Evolutionary conservation across 2,329 filamentous ascomycete species (phyloP), one percentile per base, ranked within the genome.

Genomic region (Fusarium algeriense): DNA sequence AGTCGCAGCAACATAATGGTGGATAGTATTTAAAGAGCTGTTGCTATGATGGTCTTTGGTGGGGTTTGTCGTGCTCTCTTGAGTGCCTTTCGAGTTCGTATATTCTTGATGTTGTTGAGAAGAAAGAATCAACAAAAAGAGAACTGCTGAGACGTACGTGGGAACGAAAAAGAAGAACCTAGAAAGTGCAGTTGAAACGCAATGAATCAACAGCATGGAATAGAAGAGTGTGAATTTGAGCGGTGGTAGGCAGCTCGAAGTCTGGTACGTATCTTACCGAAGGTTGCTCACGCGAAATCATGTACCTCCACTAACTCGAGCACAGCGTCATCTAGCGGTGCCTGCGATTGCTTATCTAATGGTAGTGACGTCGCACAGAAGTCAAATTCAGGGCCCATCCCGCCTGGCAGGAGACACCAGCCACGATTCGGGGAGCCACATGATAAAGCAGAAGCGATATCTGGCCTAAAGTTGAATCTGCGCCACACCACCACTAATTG

Each of bases 1-100:
- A 97, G 93, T 81, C 95, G 90, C 61, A 98, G 86, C 78, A 97
- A 87, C 90, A 97, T 23, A 23, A 23, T 97, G 71, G 79, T 83
- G 79, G 44, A 38, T 28, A 45, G 49, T 60, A 46, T 30, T 26
- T 26, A 14, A 46, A 60, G 49, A 60, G 43, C 40, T 66, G 67
- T 46, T 53, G 67, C 44, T 57, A 40, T 32, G 46, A 53, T 49
- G 26, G 38, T 15, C 41, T 49, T 50, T 73, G 52, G 69, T 59
- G 70, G 70, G 70, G 69, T 60, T 63, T 41, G 28, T 49, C 17
- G 23, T 46, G 63, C 58, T 56, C 30, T 60, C 49, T 64, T 37
- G 40, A 44, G 28, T 56, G 45, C 30, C 37, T 59, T 34, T 44
- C 46, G n/a, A 48, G 32, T 28, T 32, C 38, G 26, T 17, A 11